Conservation (phyloP, 345 rosid species). For the Moricandia arvensis region DNA sequence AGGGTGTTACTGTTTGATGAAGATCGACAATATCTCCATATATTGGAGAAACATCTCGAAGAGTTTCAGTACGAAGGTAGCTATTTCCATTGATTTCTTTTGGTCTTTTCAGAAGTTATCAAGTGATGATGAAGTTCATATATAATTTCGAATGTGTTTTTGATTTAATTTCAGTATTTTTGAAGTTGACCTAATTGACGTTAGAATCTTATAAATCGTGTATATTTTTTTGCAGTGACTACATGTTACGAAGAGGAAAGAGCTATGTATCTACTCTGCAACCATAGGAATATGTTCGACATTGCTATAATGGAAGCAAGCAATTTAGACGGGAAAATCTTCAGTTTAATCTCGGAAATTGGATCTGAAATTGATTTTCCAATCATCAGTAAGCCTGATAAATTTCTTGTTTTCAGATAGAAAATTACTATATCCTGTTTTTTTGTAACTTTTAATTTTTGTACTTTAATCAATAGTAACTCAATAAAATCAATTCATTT, state of each 20-base stretch:
- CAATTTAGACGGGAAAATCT: conserved; percentile 62
- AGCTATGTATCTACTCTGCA: conserved; percentile 49
- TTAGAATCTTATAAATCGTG: background rate
- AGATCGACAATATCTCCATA: conserved; percentile 61
- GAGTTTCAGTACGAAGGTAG: conserved; percentile 67
- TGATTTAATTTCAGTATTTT: background rate
- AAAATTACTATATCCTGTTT: too few species aligned
- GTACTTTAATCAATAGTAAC: too few species aligned
- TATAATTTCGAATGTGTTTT: background rate
- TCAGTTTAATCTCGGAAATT: conserved; percentile 53
- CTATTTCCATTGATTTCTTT: background rate
- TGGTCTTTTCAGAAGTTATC: background rate
- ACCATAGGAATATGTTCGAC: conserved; percentile 47
- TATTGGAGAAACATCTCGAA: conserved; percentile 67
- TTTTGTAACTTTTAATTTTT: too few species aligned
- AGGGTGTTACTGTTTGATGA: conserved; percentile 80
- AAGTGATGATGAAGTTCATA: background rate
- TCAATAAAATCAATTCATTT: too few species aligned
- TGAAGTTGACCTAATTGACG: background rate
- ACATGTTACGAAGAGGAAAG: conserved; percentile 56
- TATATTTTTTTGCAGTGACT: conserved; percentile 50
- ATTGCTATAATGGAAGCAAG: conserved; percentile 69
- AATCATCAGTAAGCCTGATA: too few species aligned
- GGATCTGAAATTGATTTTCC: conserved; percentile 61
- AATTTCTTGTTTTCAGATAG: too few species aligned